A percentile compares a stretch with the other conserved stretches of the same genome.
phyloP scores from a whole-genome alignment of 129 eudicot species.

The Artemisia annua region DNA sequence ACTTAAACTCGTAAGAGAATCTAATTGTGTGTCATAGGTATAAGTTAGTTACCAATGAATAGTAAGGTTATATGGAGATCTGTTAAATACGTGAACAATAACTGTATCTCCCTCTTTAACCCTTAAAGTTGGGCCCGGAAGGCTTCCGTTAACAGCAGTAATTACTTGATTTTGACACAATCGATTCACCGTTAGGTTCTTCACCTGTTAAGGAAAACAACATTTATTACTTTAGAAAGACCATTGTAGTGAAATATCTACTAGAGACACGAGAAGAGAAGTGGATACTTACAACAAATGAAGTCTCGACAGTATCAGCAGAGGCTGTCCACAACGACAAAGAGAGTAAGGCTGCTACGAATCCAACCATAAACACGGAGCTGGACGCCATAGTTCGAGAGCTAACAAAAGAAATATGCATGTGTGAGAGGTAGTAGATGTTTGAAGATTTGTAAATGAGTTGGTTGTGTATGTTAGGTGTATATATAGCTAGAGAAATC shows the following conservation, averaged over 20 bases:
- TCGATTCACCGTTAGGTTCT: conserved; percentile 48
- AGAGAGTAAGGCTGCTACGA: conserved; percentile 19
- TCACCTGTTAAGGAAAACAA: conserved; percentile 39
- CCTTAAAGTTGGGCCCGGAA: conserved; percentile 77
- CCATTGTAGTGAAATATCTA: no score
- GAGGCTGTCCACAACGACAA: conserved; percentile 11
- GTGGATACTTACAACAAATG: conserved; percentile 15
- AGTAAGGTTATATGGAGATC: conserved; percentile 72
- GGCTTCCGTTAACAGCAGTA: conserved; percentile 68
- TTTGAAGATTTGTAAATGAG: conserved; percentile 1
- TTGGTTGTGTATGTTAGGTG: no score
- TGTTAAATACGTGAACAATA: conserved; percentile 64
- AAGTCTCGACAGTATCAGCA: conserved; percentile 32
- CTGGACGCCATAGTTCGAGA: not conserved
- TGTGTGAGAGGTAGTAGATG: not conserved
- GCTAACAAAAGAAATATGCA: no score
- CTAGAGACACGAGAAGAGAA: not conserved
- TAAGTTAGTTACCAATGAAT: conserved; percentile 65
- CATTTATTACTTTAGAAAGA: no score
- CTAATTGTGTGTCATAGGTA: not conserved
- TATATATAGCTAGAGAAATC: no score
- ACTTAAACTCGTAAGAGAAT: not conserved
- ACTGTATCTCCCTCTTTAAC: conserved; percentile 77
- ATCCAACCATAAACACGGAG: not conserved
- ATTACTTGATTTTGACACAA: conserved; percentile 58